Conservation (phyloP, 2,329 filamentous ascomycete species). For the Endocalyx cinctus region DNA sequence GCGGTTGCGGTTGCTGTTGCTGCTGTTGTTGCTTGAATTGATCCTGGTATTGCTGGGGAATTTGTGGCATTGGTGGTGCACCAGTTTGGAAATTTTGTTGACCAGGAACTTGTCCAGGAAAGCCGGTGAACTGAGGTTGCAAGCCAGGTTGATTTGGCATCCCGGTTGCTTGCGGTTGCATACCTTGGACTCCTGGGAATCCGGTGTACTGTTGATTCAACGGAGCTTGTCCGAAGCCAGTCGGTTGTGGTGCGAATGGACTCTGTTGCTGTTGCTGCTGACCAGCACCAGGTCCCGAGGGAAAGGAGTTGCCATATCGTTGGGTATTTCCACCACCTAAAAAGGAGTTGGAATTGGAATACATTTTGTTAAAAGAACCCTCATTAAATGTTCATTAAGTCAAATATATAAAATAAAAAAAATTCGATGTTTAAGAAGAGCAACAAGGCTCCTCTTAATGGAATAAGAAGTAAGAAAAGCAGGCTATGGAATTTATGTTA, state of each 20-base stretch:
- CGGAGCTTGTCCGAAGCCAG: constrained; percentile 53
- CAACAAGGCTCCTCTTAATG: constrained; percentile 17
- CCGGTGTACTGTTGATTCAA: constrained; percentile 58
- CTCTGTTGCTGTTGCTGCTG: constrained; percentile 48
- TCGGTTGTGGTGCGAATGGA: constrained; percentile 55
- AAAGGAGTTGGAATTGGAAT: constrained; percentile 82
- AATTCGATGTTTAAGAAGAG: constrained; percentile 13
- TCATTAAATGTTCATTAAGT: too few relatives aligned
- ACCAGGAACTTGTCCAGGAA: constrained; percentile 38
- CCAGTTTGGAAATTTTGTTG: constrained; percentile 60
- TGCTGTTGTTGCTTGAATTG: constrained; percentile 52
- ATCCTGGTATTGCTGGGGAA: constrained; percentile 56
- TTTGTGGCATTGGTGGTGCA: constrained; percentile 55
- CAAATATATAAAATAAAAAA: constrained; percentile 7
- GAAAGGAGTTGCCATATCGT: constrained; percentile 51
- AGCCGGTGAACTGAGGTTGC: constrained; percentile 46
- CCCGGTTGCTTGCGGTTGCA: constrained; percentile 30
- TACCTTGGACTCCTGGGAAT: constrained; percentile 50
- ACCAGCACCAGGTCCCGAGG: constrained; percentile 36
- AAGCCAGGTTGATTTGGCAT: constrained; percentile 18
- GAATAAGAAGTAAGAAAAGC: constrained; percentile 3
- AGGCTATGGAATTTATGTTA: too few relatives aligned
- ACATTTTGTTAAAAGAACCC: constrained; percentile 55
- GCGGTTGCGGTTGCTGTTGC: constrained; percentile 35
- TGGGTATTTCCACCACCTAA: constrained; percentile 72